phyloP scores from a whole-genome alignment of 805 yeast species.

The Jamesozyma piceae region DNA sequence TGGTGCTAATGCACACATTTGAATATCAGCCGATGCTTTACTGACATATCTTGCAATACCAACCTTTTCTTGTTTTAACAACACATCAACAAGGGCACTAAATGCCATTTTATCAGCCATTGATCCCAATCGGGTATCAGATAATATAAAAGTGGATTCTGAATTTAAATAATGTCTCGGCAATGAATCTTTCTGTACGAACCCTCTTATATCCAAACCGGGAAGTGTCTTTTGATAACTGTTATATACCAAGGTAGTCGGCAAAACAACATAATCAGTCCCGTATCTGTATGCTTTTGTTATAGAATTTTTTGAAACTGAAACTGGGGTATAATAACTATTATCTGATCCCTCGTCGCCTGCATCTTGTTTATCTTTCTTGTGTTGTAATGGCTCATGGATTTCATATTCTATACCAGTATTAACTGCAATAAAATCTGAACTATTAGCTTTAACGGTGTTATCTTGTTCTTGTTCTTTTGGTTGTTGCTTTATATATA shows the following conservation, averaged over 20 bases:
- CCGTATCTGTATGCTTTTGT: slow-evolving; percentile 65
- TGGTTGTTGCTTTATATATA: slow-evolving; percentile 9
- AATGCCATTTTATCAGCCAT: slow-evolving; percentile 35
- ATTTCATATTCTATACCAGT: slow-evolving; percentile 19
- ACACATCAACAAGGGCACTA: slow-evolving; percentile 41
- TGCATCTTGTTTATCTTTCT: slow-evolving; percentile 12
- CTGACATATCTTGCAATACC: slow-evolving; percentile 60
- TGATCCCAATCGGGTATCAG: slow-evolving; percentile 26
- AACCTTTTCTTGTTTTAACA: slow-evolving; percentile 38
- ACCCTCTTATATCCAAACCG: slow-evolving; percentile 59
- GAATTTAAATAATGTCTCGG: slow-evolving; percentile 53
- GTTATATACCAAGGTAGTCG: slow-evolving; percentile 37
- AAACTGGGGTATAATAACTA: slow-evolving; percentile 17
- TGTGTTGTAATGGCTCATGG: slow-evolving; percentile 15
- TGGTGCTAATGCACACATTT: slow-evolving; percentile 50
- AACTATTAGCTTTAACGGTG: slow-evolving; percentile 3
- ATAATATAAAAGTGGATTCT: slow-evolving; percentile 49
- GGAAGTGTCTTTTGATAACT: slow-evolving; percentile 35
- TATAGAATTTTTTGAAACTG: slow-evolving; percentile 30
- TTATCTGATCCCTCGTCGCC: slow-evolving; percentile 11
- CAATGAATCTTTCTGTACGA: slow-evolving; percentile 36
- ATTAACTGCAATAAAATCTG: slow-evolving; percentile 10
- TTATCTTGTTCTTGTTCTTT: slow-evolving; percentile 6
- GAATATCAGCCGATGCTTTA: slow-evolving; percentile 39
- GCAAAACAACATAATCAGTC: slow-evolving; percentile 43